Evolutionary conservation across 192 early-diverging fungal species (phyloP), one percentile per base, ranked within the genome.

Genomic region (Coemansia sp.): DNA sequence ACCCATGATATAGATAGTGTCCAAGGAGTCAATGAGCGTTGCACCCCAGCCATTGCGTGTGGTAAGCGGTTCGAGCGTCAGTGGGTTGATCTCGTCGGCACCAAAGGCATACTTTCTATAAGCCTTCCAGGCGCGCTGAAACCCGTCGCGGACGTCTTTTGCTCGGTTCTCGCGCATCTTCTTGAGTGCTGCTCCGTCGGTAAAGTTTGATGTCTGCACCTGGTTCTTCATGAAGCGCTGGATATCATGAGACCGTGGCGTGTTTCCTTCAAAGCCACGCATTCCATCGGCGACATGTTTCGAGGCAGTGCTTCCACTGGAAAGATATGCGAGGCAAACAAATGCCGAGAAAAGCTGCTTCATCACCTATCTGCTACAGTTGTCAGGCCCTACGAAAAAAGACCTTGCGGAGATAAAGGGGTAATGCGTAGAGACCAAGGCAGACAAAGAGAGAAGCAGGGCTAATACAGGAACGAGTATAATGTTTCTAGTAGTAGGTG

Each of bases 21-120:
- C 94, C 9, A 95, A 71, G 1, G 91, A 82, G 69, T 98, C 95
- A 34, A 94, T 94, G 87, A 95, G 87, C 17, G 92, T 93, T 34
- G 92, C 83, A 6, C 95, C 95, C 66, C 91, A 81, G 23, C 89
- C 83, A 30, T 80, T 80, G 49, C 78, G 66, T 42, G 71, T 74
- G 5, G 78, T 80, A 19, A 71, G 41, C 9, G 78, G 46, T 61
- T 80, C 78, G 34, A 74, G 57, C 1, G 78, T 80, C 49, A 80
- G 49, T n/a, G 78, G 78, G 45, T 80, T 74, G 55, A 80, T 80
- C 58, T 91, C 89, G 62, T 96, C 94, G 23, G 82, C 66, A 34
- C 91, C 90, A 73, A 89, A 91, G 0, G 91, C 89, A 54, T 85
- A 82, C 9, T 84, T 73, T 24, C 59, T 82, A 79, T 97, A 97